phyloP scores from a whole-genome alignment of 2,329 filamentous ascomycete genomes.

The Graphilbum ipis-grandicollis region DNA sequence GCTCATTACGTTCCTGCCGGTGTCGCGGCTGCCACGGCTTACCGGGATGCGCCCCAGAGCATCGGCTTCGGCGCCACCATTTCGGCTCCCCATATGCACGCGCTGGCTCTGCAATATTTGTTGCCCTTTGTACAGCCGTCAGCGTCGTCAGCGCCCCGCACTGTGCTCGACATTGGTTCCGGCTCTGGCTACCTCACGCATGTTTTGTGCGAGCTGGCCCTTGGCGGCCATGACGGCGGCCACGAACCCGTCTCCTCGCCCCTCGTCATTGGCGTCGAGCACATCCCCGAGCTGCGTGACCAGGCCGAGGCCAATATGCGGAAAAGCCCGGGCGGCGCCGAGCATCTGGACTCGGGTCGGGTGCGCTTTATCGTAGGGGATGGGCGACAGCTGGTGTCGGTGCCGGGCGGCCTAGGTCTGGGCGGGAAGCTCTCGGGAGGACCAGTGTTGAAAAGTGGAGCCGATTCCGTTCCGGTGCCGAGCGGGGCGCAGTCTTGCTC shows the following conservation, averaged over 20 bases:
- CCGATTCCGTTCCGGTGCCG: too few species aligned
- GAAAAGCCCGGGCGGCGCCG: slow-evolving; percentile 39
- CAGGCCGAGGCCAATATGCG: slow-evolving; percentile 48
- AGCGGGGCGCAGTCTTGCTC: too few species aligned
- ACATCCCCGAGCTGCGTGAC: slow-evolving; percentile 47
- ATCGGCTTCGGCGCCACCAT: slow-evolving; percentile 41
- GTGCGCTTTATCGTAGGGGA: slow-evolving; percentile 64
- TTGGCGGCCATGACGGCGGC: too few species aligned
- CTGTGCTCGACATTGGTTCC: slow-evolving; percentile 59
- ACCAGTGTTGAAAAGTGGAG: too few species aligned
- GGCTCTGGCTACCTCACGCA: slow-evolving; percentile 78
- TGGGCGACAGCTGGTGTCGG: slow-evolving; percentile 41
- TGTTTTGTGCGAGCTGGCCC: slow-evolving; percentile 64
- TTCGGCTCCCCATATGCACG: slow-evolving; percentile 45
- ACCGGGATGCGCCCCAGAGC: slow-evolving; percentile 39
- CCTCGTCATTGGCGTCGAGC: slow-evolving; percentile 57
- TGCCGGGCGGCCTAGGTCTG: too few species aligned
- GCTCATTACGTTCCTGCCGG: slow-evolving; percentile 57
- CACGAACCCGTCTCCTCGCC: slow-evolving; percentile 16
- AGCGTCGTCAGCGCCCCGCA: slow-evolving; percentile 22
- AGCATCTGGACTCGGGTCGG: slow-evolving; percentile 42
- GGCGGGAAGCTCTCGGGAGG: too few species aligned
- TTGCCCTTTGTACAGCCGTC: slow-evolving; percentile 24
- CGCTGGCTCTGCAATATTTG: slow-evolving; percentile 31
- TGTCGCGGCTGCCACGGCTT: slow-evolving; percentile 17